Base-by-base conservation (phyloP, 805 yeast genomes). In the Hanseniaspora lindneri region DNA sequence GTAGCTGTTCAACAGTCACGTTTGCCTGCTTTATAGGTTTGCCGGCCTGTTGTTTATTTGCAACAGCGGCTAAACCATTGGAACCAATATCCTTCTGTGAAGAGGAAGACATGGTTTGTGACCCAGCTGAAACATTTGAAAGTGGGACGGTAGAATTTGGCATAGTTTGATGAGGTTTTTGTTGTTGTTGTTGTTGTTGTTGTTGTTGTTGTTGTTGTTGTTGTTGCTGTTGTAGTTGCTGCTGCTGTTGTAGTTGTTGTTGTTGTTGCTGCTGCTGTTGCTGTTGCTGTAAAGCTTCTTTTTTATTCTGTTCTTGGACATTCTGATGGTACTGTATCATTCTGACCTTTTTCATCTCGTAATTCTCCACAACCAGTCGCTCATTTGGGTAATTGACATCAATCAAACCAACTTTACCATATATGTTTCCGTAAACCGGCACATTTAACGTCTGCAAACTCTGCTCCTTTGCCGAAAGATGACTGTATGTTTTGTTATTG, bases 301-400 rank as follows among this genome's bases (percentile, higher is more conserved):
- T 46, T 20, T 39, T 37, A 6, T n/a, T n/a, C 32, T 46, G 49
- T 27, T 46, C 49, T 25, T 46, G 49, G n/a, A 46, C 35, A 25
- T 29, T 36, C 4, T 39, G 41, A 39, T 46, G 49, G 7, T 39
- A 41, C 11, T 46, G 49, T 13, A 46, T 30, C 28, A 46, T 13
- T 24, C 30, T 46, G 4, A 46, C 43, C 27, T 46, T 46, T n/a
- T 46, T 46, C 21, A 40, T 33, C 17, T 46, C 49, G 24, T 46
- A 46, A 20, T 46, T 46, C 16, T 46, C 49, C 30, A 6, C n/a
- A 24, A 46, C 23, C 21, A 46, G n/a, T n/a, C 41, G 37, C 16
- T 46, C 49, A 32, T 39, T 46, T 20, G 49, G 49, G 17, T 36
- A 46, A 17, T 46, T 46, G 3, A 46, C 49, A 46, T 46, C 49